phyloP scores from a whole-genome alignment of 78 protist species.

The Cyanophora paradoxa region DNA sequence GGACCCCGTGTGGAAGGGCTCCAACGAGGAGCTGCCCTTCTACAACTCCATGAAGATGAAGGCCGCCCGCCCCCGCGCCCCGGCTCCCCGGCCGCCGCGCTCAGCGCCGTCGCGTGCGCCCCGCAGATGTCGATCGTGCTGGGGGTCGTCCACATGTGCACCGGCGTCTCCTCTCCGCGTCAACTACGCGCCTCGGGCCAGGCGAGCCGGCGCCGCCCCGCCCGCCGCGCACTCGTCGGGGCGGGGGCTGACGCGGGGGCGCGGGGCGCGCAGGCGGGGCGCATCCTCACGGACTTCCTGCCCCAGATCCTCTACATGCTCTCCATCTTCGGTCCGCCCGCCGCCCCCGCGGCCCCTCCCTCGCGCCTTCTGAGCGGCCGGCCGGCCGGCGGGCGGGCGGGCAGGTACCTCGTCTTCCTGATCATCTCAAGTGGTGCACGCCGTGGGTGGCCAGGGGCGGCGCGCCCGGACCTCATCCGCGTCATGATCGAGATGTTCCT shows the following conservation, averaged over 20 bases:
- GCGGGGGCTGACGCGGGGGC: too few species aligned
- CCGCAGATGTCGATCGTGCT: slow-evolving; percentile 25
- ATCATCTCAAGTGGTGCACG: slow-evolving; percentile 37
- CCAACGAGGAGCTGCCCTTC: background rate
- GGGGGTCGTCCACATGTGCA: slow-evolving; percentile 48
- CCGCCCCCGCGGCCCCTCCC: slow-evolving; percentile 1
- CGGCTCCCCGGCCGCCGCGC: too few species aligned
- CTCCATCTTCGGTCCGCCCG: slow-evolving; percentile 24
- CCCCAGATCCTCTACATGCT: background rate
- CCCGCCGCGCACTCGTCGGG: too few species aligned
- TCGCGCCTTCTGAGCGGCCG: background rate
- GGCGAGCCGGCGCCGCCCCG: too few species aligned
- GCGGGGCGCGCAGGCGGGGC: too few species aligned
- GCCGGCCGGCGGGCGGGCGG: background rate
- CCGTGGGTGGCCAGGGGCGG: background rate
- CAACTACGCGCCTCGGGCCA: too few species aligned
- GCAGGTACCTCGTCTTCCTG: slow-evolving; percentile 11
- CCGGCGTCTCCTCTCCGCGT: too few species aligned
- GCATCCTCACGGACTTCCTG: background rate
- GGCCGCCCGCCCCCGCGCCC: too few species aligned
- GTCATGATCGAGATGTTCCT: slow-evolving; percentile 34
- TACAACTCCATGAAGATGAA: slow-evolving; percentile 51
- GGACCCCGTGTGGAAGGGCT: slow-evolving; percentile 16
- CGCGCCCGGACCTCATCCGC: slow-evolving; percentile 20
- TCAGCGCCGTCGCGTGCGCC: too few species aligned